Conservation (phyloP, 192 early-diverging fungal genomes). For the Linderina pennispora region DNA sequence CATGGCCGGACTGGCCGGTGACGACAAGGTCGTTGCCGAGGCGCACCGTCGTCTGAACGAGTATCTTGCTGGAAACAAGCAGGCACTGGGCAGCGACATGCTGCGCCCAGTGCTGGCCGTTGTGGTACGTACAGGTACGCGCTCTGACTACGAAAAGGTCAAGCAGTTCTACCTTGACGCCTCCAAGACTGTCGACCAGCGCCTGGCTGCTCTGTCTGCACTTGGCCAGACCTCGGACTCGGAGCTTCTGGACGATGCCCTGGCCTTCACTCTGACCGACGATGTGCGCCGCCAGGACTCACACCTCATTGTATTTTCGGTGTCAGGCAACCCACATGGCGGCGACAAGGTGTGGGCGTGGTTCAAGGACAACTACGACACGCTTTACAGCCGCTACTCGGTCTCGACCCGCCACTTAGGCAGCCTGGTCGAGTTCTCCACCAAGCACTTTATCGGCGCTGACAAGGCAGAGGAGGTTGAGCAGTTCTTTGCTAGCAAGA, state of each 20-base stretch:
- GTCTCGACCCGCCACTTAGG: slow-evolving; percentile 44
- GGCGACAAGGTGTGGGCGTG: slow-evolving; percentile 50
- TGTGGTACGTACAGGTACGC: slow-evolving; percentile 32
- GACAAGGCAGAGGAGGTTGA: slow-evolving; percentile 47
- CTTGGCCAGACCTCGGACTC: slow-evolving; percentile 46
- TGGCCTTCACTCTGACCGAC: slow-evolving; percentile 3
- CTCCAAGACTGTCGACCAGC: slow-evolving; percentile 23
- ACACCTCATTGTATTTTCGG: slow-evolving; percentile 12
- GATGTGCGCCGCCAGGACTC: slow-evolving; percentile 10
- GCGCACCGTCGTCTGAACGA: slow-evolving; percentile 46
- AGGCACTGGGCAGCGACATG: slow-evolving; percentile 13
- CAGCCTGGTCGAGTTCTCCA: slow-evolving; percentile 52
- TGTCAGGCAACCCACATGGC: slow-evolving; percentile 47
- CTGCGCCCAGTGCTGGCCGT: slow-evolving; percentile 43
- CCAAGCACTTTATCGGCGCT: slow-evolving; percentile 43
- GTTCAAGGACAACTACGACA: slow-evolving; percentile 48
- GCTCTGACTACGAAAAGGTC: slow-evolving; percentile 17
- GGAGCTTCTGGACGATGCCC: slow-evolving; percentile 12
- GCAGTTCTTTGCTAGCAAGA: slow-evolving; percentile 40
- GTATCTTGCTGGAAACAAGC: slow-evolving; percentile 50
- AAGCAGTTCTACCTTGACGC: slow-evolving; percentile 23
- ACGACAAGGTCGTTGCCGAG: slow-evolving; percentile 43
- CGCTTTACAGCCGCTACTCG: slow-evolving; percentile 46
- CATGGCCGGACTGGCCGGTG: slow-evolving; percentile 45
- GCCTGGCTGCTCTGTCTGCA: slow-evolving; percentile 37